phyloP scores from a whole-genome alignment of 2,329 filamentous ascomycete genomes.

The Knufia fluminis region DNA sequence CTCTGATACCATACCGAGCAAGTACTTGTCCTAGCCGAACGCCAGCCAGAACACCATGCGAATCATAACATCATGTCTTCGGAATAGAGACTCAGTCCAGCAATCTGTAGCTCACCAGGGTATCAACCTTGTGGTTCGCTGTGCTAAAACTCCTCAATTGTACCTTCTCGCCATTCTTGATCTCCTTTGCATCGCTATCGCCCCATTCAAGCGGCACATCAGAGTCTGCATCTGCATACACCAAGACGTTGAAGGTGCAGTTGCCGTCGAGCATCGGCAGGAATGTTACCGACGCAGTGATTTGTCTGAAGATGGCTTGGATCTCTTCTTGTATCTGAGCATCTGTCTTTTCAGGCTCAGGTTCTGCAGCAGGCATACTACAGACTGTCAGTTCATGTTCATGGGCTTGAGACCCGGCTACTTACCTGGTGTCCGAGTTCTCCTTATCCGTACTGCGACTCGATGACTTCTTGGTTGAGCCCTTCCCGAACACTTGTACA shows the following conservation, averaged over 20 bases:
- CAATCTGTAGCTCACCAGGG: constrained; percentile 79
- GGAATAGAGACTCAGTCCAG: constrained; percentile 28
- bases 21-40: no score
- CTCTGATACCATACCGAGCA: no score
- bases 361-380: constrained; percentile 23
- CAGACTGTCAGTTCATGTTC: no score
- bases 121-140: constrained; percentile 86
- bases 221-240: constrained; percentile 93
- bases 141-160: constrained; percentile 95
- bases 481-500: constrained; percentile 55
- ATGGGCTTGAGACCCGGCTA: background rate
- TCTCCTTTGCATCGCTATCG: constrained; percentile 96
- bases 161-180: constrained; percentile 86
- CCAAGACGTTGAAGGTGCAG: constrained; percentile 97
- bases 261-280: constrained; percentile 86
- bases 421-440: constrained; percentile 52
- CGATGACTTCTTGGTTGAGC: constrained; percentile 40
- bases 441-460: constrained; percentile 55
- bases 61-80: background rate
- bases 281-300: constrained; percentile 95
- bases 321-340: constrained; percentile 92
- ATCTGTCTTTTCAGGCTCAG: constrained; percentile 66
- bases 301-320: constrained; percentile 92
- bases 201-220: constrained; percentile 98
- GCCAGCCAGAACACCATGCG: background rate